Conservation (phyloP, 805 yeast genomes). For the Pichia rugopelliculosa region DNA sequence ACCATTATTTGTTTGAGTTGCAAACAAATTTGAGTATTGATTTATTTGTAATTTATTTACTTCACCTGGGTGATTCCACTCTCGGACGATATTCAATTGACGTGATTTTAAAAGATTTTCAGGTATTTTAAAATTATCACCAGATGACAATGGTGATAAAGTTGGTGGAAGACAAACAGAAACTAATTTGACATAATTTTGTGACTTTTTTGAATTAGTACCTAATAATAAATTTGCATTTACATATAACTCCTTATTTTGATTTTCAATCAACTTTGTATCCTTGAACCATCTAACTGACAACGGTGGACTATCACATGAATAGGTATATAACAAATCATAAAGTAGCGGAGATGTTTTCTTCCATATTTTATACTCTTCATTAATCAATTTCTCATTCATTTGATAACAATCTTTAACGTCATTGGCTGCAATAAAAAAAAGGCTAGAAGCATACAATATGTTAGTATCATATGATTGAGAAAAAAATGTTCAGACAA, state of each 20-base stretch:
- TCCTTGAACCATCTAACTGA: constrained; percentile 64
- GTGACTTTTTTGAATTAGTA: constrained; percentile 35
- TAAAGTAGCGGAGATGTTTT: constrained; percentile 75
- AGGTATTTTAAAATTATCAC: constrained; percentile 18
- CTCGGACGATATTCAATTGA: constrained; percentile 36
- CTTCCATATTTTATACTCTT: constrained; percentile 79
- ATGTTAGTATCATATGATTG: constrained; percentile 8
- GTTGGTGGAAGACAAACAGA: constrained; percentile 44
- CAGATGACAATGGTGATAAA: constrained; percentile 23
- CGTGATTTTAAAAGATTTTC: constrained; percentile 23
- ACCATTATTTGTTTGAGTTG: constrained; percentile 50
- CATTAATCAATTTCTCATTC: constrained; percentile 59
- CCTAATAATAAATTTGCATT: constrained; percentile 37
- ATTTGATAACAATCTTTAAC: constrained; percentile 37
- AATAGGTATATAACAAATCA: constrained; percentile 62
- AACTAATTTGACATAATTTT: constrained; percentile 40
- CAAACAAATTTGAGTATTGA: constrained; percentile 40
- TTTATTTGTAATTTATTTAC: constrained; percentile 55
- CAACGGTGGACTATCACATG: constrained; percentile 63
- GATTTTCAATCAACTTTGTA: constrained; percentile 9
- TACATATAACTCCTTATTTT: constrained; percentile 7
- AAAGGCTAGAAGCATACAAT: not conserved
- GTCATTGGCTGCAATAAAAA: constrained; percentile 14
- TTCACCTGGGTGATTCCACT: constrained; percentile 61
- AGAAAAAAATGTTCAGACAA: no score